These are phyloP conservation scores for Stachybotrys elegans DNA, from an alignment of 2,329 filamentous ascomycete species.

Conservation along the genomic window DNA sequence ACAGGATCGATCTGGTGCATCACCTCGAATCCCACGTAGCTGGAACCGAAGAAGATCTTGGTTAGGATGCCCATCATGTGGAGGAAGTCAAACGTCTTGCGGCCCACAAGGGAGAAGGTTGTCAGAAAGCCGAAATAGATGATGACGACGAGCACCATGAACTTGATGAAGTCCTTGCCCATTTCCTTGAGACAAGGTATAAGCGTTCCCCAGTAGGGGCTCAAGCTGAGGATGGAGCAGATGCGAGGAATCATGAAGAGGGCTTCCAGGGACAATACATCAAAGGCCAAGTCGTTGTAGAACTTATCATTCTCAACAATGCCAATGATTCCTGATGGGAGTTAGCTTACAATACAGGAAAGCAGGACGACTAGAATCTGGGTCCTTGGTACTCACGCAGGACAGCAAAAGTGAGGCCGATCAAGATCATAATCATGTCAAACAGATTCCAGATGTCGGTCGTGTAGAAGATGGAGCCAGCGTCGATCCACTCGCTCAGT, in stretches of 20 bases:
- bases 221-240: conserved; percentile 79
- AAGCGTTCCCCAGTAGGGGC: conserved; percentile 84
- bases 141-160: conserved; percentile 72
- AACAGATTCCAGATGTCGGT: conserved; percentile 79
- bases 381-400: conserved; percentile 51
- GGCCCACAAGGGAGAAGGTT: conserved; percentile 75
- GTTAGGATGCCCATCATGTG: conserved; percentile 73
- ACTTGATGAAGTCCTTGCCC: conserved; percentile 88
- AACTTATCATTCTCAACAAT: conserved; percentile 47
- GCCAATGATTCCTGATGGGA: conserved; percentile 23
- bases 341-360: conserved; percentile 6
- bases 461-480: conserved; percentile 79
- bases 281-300: conserved; percentile 76
- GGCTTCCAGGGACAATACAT: conserved; percentile 83
- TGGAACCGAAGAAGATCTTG: conserved; percentile 77
- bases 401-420: conserved; percentile 65
- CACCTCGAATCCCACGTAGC: conserved; percentile 67
- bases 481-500: conserved; percentile 77
- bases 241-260: conserved; percentile 86
- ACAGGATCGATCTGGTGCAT: conserved; percentile 56
- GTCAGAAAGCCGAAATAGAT: conserved; percentile 86
- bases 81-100: conserved; percentile 58
- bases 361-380: background rate
- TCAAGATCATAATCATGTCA: conserved; percentile 68
- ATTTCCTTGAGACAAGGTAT: conserved; percentile 92